A percentile compares a stretch with the other conserved stretches of the same genome.
phyloP scores from a whole-genome alignment of 768 basidiomycete species.

The Psilocybe azurescens region DNA sequence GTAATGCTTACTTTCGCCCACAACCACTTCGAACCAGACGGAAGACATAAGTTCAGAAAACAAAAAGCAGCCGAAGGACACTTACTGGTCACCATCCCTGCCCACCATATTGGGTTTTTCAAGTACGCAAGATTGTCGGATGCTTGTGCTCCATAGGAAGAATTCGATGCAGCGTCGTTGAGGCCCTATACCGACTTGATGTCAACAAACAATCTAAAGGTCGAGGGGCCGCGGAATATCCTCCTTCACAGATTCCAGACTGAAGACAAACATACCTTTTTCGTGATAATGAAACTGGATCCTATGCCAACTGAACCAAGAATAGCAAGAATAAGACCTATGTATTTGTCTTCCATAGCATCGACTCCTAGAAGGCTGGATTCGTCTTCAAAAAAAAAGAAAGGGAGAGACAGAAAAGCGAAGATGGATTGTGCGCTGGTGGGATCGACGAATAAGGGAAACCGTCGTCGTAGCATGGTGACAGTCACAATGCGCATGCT shows the following conservation, averaged over 20 bases:
- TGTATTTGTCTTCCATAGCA: conserved; percentile 85
- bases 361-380: neutral
- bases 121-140: conserved; percentile 89
- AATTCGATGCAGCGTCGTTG: conserved; percentile 76
- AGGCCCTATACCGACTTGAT: conserved; percentile 63
- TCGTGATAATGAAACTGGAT: conserved; percentile 97
- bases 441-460: neutral
- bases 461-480: too few relatives aligned
- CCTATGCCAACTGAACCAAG: conserved; percentile 88
- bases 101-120: conserved; percentile 96
- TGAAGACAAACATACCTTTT: conserved; percentile 69
- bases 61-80: conserved; percentile 24
- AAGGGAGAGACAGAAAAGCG: neutral
- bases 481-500: too few relatives aligned
- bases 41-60: neutral
- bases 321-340: conserved; percentile 89
- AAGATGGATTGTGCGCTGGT: conserved; percentile 5
- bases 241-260: neutral
- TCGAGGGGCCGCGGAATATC: too few relatives aligned
- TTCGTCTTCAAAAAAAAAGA: neutral
- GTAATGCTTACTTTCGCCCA: conserved; percentile 78
- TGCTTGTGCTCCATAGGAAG: conserved; percentile 55
- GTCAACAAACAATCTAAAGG: neutral
- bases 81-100: conserved; percentile 90
- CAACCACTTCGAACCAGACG: conserved; percentile 63